Conservation (phyloP, 2,329 filamentous ascomycete genomes). For the Colletotrichum shisoi region DNA sequence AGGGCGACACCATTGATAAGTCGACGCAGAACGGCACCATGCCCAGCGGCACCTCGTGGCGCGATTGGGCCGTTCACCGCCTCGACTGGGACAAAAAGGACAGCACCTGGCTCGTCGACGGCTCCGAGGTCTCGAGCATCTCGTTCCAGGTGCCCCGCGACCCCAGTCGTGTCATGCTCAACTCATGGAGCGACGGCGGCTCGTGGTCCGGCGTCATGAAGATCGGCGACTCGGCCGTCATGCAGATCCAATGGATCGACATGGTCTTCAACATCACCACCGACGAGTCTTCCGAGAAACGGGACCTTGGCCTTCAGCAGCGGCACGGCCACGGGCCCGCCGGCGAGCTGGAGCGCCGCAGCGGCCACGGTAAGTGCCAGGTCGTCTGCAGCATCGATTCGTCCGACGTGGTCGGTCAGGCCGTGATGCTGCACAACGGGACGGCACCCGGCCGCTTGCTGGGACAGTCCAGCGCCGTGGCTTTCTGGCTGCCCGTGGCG, state of each 20-base stretch:
- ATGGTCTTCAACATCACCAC: constrained; percentile 62
- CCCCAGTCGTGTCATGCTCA: constrained; percentile 62
- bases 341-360: constrained; percentile 25
- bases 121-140: constrained; percentile 59
- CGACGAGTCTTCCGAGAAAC: constrained; percentile 35
- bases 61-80: constrained; percentile 66
- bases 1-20: constrained; percentile 54
- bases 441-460: constrained; percentile 41
- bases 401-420: constrained; percentile 49
- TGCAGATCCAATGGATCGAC: constrained; percentile 71
- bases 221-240: constrained; percentile 56
- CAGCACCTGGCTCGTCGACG: constrained; percentile 66
- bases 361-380: constrained; percentile 40
- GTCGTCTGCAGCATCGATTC: constrained; percentile 50
- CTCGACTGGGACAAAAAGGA: constrained; percentile 65
- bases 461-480: constrained; percentile 33
- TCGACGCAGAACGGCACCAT: constrained; percentile 60
- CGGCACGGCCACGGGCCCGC: constrained; percentile 24
- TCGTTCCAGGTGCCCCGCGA: constrained; percentile 64
- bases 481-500: constrained; percentile 38
- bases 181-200: constrained; percentile 69
- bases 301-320: constrained; percentile 8
- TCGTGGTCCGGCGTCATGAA: constrained; percentile 68
- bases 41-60: constrained; percentile 56
- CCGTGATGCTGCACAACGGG: constrained; percentile 48